Evolutionary conservation across 495 filamentous ascomycete species (phyloP), one percentile per base, ranked within the genome.

Genomic region (Daldinia caldariorum): DNA sequence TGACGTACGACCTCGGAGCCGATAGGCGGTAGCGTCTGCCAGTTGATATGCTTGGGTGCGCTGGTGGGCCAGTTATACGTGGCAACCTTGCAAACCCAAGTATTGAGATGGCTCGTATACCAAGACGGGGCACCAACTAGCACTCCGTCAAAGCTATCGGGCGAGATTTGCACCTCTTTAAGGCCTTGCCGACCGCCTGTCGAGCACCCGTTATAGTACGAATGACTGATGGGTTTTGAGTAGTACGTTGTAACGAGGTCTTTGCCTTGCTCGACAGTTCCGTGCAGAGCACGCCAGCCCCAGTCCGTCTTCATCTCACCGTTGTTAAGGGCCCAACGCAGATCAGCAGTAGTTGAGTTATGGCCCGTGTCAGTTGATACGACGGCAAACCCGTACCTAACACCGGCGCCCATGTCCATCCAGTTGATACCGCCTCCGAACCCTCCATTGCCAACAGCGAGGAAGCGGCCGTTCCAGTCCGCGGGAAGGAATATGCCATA

Each of bases 61-160:
- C 77, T 73, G 6, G 77, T 74, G 0, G 80, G 79, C 59, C 82
- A 76, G 58, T 83, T 81, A 68, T 74, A 79, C 8, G 69, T 71
- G 0, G 77, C 79, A 8, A 81, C 69, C 49, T 79, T 72, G n/a
- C 78, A 72, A 39, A 74, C 79, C 84, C 82, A 87, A 0, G 80
- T 78, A 63, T 86, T 85, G 0, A 86, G 71, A 61, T 84, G 83
- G 7, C 71, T 77, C 0, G 83, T 86, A 79, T 85, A 80, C 86
- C 77, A 84, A 10, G 80, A 82, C 39, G 83, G 87, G 5, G 88
- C 81, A 4, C 88, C 88, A n/a, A 86, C 85, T 6, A 93, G 78
- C 3, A 90, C 86, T 29, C 91, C 91, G 74, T 94, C 90, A 63
- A 91, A 89, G 67, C 83, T 84, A 5, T 82, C 79, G 1, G 87